Base-by-base conservation (phyloP, 768 basidiomycete species). In the Tubosaeta sp. region DNA sequence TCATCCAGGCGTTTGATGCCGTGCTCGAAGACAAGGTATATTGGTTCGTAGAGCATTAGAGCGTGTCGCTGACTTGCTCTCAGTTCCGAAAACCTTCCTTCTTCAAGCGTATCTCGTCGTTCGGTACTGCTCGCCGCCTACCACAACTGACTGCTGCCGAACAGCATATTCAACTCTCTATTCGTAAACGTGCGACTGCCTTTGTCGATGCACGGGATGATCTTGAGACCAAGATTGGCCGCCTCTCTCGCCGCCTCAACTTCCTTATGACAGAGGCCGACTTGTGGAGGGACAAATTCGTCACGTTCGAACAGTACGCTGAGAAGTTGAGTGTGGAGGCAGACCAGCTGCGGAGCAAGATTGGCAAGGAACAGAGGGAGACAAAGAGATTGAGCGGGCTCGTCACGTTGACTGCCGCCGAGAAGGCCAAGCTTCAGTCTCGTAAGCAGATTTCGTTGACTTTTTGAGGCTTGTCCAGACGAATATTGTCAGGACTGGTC, bases 151-250 rank as follows among this genome's bases (percentile, higher is more conserved):
- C 84, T 27, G 72, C 73, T 12, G 91, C 92, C 1, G 94, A 97
- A 66, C 88, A 91, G 68, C 77, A 83, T 52, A 87, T 94, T 55
- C 91, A 93, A 67, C 76, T 79, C 43, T 91, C 92, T 48, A 94
- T 97, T 67, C 86, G 94, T 58, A 89, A 89, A 67, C 87, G 94
- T 38, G 93, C 94, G n/a, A 88, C 87, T 4, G 91, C 91, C 34
- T 95, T 95, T 60, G 91, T 95, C 37, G 92, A 95, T 65, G 90
- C 92, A 11, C 80, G 94, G 33, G 94, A 95, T 66, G 92, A 94
- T 61, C 81, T 95, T 22, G 93, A 95, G 74, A 90, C 89, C 43
- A 95, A 93, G 78, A 92, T 94, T 57, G 92, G 91, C 29, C 83
- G 91, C 38, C 77, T 93, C 29, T 88, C 85, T 41, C 80, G 91